Evolutionary conservation across 768 basidiomycete species (phyloP), one percentile per base, ranked within the genome.

Genomic region (Roridomyces roridus): DNA sequence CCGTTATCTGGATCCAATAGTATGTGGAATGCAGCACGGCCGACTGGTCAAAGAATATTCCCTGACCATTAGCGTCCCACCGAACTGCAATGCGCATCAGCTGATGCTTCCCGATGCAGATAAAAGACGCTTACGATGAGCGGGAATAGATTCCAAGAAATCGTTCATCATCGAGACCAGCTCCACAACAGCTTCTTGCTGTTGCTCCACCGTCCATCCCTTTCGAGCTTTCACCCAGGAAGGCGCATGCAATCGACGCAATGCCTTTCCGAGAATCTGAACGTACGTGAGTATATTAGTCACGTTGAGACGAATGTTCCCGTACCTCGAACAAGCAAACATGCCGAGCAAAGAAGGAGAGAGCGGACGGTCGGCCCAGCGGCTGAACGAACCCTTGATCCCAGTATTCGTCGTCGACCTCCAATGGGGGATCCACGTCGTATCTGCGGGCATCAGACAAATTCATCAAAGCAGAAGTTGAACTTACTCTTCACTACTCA

Each of bases 401-500:
- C 77, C 77, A 78, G 51, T 74, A 77, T 55, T 77, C 76, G 46
- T 80, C 78, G 45, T 78, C 77, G 58, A 79, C 79, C 63, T 91
- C 87, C 24, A 86, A 78, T 6, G 85, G 85, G 8, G 82, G 75
- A 35, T 88, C 87, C 8, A 84, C 74, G 60, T 91, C 88, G 65
- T 87, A 84, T 55, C 86, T 87, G 57, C n/a, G n/a, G n/a, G n/a
- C n/a, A n/a, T n/a, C n/a, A n/a, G n/a, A n/a, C n/a, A 17, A 39
- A 18, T 35, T 9, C 23, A 15, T 23, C 29, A 41, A 20, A 14
- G 14, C 6, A 31, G 6, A 31, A 7, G 29, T 31, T 31, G 29
- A 26, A 71, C 85, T 51, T 60, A 87, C 85, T 90, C 89, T 70
- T 88, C 88, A 40, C 88, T 86, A 39, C 85, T 83, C 4, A 91